Evolutionary conservation across 1,284 basidiomycete genomes (phyloP).

Genomic region (Cystobasidium pallidum): DNA sequence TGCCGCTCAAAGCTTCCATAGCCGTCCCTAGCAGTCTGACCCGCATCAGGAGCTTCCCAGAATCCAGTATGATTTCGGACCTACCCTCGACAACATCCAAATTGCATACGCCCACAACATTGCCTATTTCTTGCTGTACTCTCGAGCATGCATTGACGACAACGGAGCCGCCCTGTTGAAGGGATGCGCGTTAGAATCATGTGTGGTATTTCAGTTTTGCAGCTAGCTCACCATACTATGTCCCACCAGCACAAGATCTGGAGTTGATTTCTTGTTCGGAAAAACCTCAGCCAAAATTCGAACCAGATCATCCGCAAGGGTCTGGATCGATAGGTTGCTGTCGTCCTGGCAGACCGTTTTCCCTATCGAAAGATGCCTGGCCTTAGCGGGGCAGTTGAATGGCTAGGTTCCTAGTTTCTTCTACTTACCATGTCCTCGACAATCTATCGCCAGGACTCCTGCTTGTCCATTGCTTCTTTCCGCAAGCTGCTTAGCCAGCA

Average conservation of each 20-base stretch:
- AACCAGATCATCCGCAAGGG: constrained; percentile 72
- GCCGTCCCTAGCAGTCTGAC: constrained; percentile 72
- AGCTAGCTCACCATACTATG: constrained; percentile 58
- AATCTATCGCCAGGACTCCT: constrained; percentile 82
- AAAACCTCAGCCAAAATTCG: constrained; percentile 70
- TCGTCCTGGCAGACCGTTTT: constrained; percentile 58
- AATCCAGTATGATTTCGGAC: background rate
- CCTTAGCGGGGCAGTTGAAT: too few relatives aligned
- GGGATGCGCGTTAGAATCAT: too few relatives aligned
- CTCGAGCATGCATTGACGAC: constrained; percentile 70
- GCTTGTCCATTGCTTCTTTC: constrained; percentile 69
- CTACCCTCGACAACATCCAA: constrained; percentile 94
- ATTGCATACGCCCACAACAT: constrained; percentile 79
- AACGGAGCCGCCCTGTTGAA: constrained; percentile 80
- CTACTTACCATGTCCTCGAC: constrained; percentile 76
- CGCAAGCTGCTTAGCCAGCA: constrained; percentile 75
- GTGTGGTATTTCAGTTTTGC: too few relatives aligned
- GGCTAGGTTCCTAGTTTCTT: too few relatives aligned
- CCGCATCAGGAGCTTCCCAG: too few relatives aligned
- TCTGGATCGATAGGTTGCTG: constrained; percentile 70
- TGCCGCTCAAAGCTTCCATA: constrained; percentile 83
- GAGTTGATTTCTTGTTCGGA: constrained; percentile 66
- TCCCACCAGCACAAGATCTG: constrained; percentile 65
- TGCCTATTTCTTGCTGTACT: constrained; percentile 70
- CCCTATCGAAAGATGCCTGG: constrained; percentile 33